phyloP scores from a whole-genome alignment of 1,284 basidiomycete species.

The Athelia sp. region DNA sequence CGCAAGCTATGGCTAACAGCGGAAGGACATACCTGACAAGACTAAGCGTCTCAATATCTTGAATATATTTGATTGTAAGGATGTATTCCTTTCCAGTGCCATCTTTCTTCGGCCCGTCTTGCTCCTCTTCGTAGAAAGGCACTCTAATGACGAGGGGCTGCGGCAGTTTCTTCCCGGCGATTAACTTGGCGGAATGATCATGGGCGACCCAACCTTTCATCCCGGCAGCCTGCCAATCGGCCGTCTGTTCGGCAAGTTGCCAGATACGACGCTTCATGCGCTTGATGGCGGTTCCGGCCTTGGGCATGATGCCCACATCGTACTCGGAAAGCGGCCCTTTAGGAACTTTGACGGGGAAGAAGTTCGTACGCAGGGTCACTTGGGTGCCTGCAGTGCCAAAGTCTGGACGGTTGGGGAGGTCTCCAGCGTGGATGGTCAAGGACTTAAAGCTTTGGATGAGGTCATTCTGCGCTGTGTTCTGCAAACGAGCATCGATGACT shows the following conservation, averaged over 20 bases:
- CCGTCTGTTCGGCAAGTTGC: constrained; percentile 59
- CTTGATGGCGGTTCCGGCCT: constrained; percentile 38
- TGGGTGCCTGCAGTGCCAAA: constrained; percentile 55
- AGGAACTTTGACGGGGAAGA: constrained; percentile 65
- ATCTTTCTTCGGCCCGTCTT: constrained; percentile 36
- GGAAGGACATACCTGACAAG: constrained; percentile 46
- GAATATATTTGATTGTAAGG: constrained; percentile 54
- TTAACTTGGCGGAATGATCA: constrained; percentile 61
- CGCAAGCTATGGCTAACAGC: constrained; percentile 5
- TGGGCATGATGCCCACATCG: constrained; percentile 57
- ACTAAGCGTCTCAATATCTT: constrained; percentile 52
- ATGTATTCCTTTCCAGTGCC: constrained; percentile 48
- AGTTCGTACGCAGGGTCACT: constrained; percentile 69
- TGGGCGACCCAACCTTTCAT: constrained; percentile 59
- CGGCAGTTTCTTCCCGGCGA: constrained; percentile 48
- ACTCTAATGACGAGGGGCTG: constrained; percentile 56
- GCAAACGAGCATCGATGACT: constrained; percentile 54
- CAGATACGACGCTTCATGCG: constrained; percentile 68
- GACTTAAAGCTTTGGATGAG: constrained; percentile 46
- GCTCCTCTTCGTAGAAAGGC: constrained; percentile 63
- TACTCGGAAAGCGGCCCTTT: constrained; percentile 65
- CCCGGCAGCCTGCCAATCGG: constrained; percentile 48
- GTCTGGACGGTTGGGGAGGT: constrained; percentile 62
- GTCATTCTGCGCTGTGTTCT: constrained; percentile 49
- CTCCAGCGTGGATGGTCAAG: constrained; percentile 36